Conservation (phyloP, 148 eudicot genomes). For the Pharnaceum exiguum region DNA sequence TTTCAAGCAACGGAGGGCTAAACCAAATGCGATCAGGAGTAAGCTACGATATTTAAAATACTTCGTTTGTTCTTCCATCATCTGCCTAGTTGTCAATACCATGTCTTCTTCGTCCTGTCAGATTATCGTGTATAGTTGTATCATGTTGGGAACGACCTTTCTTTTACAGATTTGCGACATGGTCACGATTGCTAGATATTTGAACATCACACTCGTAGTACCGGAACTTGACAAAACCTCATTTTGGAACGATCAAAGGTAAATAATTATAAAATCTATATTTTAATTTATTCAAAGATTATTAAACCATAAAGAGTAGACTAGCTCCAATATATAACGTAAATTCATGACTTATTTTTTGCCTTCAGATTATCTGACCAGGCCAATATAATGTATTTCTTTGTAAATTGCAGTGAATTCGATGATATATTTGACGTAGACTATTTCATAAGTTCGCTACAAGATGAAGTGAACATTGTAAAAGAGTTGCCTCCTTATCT, state of each 20-base stretch:
- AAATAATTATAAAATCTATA: background rate
- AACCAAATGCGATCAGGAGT: slow-evolving; percentile 45
- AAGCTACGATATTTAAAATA: background rate
- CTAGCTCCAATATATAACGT: too few relatives aligned
- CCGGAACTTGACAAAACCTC: slow-evolving; percentile 46
- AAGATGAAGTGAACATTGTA: slow-evolving; percentile 34
- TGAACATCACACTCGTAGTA: slow-evolving; percentile 39
- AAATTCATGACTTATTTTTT: too few relatives aligned
- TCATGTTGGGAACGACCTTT: too few relatives aligned
- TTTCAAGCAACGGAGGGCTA: slow-evolving; percentile 38
- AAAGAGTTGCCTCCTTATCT: slow-evolving; percentile 33
- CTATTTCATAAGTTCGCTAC: slow-evolving; percentile 35
- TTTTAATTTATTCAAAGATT: background rate
- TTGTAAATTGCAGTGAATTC: slow-evolving; percentile 29
- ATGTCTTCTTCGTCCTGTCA: too few relatives aligned
- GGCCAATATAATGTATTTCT: background rate
- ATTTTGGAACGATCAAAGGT: slow-evolving; percentile 49
- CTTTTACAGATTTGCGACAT: slow-evolving; percentile 42
- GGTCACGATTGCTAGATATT: slow-evolving; percentile 43
- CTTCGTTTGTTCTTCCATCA: background rate
- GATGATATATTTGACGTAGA: slow-evolving; percentile 42
- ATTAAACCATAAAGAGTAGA: too few relatives aligned
- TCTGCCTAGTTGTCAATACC: background rate
- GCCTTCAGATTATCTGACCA: too few relatives aligned
- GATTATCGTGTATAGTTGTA: too few relatives aligned